Evolutionary conservation across 2,329 filamentous ascomycete species (phyloP).

Genomic region (Torrubiella hemipterigena): DNA sequence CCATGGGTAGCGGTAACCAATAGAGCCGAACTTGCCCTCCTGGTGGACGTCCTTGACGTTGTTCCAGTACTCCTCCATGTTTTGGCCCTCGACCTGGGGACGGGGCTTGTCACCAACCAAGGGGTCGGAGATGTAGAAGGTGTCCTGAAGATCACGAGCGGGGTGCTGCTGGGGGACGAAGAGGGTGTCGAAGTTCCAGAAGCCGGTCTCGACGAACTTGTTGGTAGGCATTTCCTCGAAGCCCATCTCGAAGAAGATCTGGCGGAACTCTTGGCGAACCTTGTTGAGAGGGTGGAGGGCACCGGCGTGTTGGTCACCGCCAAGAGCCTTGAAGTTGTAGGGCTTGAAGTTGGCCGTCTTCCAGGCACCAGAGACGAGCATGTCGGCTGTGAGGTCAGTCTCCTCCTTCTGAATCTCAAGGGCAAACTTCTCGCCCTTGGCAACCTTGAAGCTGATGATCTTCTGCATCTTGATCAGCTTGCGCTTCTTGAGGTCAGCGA

Average conservation of each 20-base stretch:
- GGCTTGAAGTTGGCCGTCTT: conserved; percentile 84
- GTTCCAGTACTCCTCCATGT: conserved; percentile 81
- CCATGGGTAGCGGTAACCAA: conserved; percentile 95
- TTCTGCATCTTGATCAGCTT: conserved; percentile 81
- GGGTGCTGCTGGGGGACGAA: conserved; percentile 97
- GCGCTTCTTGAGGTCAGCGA: conserved; percentile 80
- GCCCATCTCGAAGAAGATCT: conserved; percentile 98
- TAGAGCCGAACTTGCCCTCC: conserved; percentile 83
- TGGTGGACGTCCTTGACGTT: conserved; percentile 82
- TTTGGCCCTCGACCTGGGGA: conserved; percentile 38
- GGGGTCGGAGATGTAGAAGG: conserved; percentile 95
- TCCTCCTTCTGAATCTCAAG: conserved; percentile 84
- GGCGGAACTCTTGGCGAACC: conserved; percentile 87
- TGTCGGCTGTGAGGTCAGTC: conserved; percentile 88
- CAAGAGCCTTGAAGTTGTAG: conserved; percentile 63
- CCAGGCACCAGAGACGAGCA: conserved; percentile 81
- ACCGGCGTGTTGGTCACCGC: conserved; percentile 48
- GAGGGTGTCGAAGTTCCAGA: conserved; percentile 96
- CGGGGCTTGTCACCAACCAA: conserved; percentile 58
- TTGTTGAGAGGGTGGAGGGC: conserved; percentile 71
- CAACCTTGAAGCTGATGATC: conserved; percentile 70
- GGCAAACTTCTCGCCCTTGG: conserved; percentile 80
- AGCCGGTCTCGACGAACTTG: conserved; percentile 88
- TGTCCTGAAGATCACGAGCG: conserved; percentile 92
- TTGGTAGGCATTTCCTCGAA: conserved; percentile 97